These are phyloP conservation scores for Xylariomycetidae sp. DNA, from an alignment of 2,329 filamentous ascomycete species.

Conservation along the genomic window DNA sequence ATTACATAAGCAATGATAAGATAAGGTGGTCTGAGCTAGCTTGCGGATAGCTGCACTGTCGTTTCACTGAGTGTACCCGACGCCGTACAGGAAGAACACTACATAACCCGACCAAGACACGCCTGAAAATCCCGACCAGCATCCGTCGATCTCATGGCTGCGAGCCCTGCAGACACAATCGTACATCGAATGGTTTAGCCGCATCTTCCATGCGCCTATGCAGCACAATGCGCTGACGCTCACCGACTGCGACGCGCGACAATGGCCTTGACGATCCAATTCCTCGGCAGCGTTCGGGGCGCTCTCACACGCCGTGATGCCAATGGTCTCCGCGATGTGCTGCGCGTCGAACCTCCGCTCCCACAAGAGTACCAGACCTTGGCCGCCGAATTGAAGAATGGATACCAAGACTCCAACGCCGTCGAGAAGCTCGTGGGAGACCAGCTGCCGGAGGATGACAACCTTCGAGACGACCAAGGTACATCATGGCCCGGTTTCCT, in stretches of 20 bases:
- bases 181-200: neutral
- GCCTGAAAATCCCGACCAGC: too few relatives aligned
- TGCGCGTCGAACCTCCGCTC: conserved; percentile 69
- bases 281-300: conserved; percentile 57
- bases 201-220: neutral
- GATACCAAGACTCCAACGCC: conserved; percentile 47
- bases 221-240: conserved; percentile 7
- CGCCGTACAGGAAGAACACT: too few relatives aligned
- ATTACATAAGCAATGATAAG: too few relatives aligned
- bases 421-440: conserved; percentile 59
- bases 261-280: conserved; percentile 62
- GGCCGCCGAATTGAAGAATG: conserved; percentile 56
- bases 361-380: conserved; percentile 62
- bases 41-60: too few relatives aligned
- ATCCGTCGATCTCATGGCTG: too few relatives aligned
- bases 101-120: too few relatives aligned
- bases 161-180: conserved; percentile 1
- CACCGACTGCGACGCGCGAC: too few relatives aligned
- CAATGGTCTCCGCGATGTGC: conserved; percentile 58
- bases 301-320: conserved; percentile 61
- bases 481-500: conserved; percentile 71
- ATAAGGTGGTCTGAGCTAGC: too few relatives aligned
- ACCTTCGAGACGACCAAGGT: conserved; percentile 56
- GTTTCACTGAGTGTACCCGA: too few relatives aligned
- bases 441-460: conserved; percentile 58